These are phyloP conservation scores for Geranium brycei DNA, from an alignment of 345 rosid species.

Conservation along the genomic window DNA sequence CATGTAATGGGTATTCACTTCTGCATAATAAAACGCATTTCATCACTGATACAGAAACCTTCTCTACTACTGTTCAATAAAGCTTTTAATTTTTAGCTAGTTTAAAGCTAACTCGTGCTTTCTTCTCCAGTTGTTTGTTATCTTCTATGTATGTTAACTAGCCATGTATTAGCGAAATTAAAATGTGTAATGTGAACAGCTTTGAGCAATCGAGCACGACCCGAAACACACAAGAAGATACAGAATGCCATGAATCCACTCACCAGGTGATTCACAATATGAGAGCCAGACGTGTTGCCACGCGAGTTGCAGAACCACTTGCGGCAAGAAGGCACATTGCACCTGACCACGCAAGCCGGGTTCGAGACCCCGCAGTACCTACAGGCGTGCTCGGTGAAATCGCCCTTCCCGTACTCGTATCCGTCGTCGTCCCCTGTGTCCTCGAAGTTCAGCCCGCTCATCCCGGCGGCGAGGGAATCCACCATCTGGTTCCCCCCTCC, in stretches of 20 bases:
- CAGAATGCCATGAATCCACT: slow-evolving; percentile 15
- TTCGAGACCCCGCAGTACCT: slow-evolving; percentile 95
- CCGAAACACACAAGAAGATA: background rate
- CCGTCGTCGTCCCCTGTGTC: slow-evolving; percentile 82
- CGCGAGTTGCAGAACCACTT: slow-evolving; percentile 99
- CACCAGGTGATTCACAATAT: slow-evolving; percentile 94
- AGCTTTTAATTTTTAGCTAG: background rate
- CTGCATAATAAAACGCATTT: too few relatives aligned
- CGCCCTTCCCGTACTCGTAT: slow-evolving; percentile 63
- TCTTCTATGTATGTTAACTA: too few relatives aligned
- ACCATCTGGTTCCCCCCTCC: slow-evolving; percentile 34
- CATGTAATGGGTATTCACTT: too few relatives aligned
- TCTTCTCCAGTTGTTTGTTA: too few relatives aligned
- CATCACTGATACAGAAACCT: too few relatives aligned
- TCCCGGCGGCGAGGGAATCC: slow-evolving; percentile 64
- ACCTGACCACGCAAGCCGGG: slow-evolving; percentile 94
- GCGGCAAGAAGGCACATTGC: slow-evolving; percentile 93
- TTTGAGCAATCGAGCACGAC: background rate
- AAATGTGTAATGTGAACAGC: background rate
- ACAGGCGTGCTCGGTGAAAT: slow-evolving; percentile 88
- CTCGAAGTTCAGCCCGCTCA: slow-evolving; percentile 85
- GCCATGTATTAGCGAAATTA: too few relatives aligned
- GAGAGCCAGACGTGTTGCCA: slow-evolving; percentile 98
- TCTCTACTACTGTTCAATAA: too few relatives aligned
- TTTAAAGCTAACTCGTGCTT: too few relatives aligned